These are phyloP conservation scores for Teunomyces lycoperdinae DNA, from an alignment of 805 yeast genomes.

Conservation along the genomic window DNA sequence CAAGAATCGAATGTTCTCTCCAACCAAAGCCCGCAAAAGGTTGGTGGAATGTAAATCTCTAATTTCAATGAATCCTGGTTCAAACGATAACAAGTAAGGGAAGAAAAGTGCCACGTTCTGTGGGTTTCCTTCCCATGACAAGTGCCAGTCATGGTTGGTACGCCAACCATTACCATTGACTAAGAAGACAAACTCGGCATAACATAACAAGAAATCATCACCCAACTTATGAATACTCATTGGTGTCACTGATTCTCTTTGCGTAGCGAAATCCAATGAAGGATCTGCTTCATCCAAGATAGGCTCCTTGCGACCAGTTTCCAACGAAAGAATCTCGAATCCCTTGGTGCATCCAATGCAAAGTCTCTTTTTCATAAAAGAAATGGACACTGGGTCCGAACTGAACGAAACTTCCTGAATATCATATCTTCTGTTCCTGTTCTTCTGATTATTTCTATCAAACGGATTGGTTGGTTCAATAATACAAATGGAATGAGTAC, in stretches of 20 bases:
- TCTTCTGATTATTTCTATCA: slow-evolving; percentile 53
- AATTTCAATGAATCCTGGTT: slow-evolving; percentile 84
- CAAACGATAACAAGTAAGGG: slow-evolving; percentile 91
- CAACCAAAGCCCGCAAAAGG: slow-evolving; percentile 81
- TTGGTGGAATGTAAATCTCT: slow-evolving; percentile 88
- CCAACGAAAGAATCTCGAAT: slow-evolving; percentile 87
- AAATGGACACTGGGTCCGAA: slow-evolving; percentile 88
- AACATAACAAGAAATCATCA: slow-evolving; percentile 76
- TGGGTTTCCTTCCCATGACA: slow-evolving; percentile 96
- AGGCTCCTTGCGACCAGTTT: slow-evolving; percentile 74
- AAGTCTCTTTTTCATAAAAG: slow-evolving; percentile 81
- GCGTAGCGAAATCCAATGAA: slow-evolving; percentile 88
- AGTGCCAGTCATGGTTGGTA: slow-evolving; percentile 87
- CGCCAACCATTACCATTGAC: slow-evolving; percentile 97
- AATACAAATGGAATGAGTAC: slow-evolving; percentile 75
- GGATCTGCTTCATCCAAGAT: slow-evolving; percentile 98
- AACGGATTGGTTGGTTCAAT: slow-evolving; percentile 86
- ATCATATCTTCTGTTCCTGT: slow-evolving; percentile 55
- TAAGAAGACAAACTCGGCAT: slow-evolving; percentile 90
- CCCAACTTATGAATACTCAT: slow-evolving; percentile 88
- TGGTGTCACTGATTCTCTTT: slow-evolving; percentile 75
- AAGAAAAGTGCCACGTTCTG: slow-evolving; percentile 90
- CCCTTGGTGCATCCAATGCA: slow-evolving; percentile 97
- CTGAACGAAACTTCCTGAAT: slow-evolving; percentile 74
- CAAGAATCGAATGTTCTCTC: slow-evolving; percentile 84